These are phyloP conservation scores for Didymella glomerata DNA, from an alignment of 2,329 filamentous ascomycete genomes.

Conservation along the genomic window DNA sequence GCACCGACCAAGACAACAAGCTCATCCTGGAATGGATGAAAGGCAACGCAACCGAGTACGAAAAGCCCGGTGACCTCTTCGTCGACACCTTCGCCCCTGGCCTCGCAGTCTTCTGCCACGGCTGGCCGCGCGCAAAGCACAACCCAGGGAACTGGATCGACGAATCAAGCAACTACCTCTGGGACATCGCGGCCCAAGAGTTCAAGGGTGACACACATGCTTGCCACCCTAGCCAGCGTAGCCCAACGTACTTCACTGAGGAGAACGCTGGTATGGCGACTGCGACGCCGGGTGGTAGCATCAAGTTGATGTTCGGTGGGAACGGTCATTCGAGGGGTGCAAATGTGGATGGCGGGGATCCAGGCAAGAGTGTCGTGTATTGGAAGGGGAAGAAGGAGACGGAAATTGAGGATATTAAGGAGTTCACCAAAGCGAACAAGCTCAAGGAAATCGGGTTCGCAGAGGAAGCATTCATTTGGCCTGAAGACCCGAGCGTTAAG, in stretches of 20 bases:
- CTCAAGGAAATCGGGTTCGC: slow-evolving; percentile 34
- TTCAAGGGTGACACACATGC: slow-evolving; percentile 23
- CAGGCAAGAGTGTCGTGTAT: slow-evolving; percentile 24
- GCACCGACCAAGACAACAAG: slow-evolving; percentile 37
- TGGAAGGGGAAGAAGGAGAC: slow-evolving; percentile 31
- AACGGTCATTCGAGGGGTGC: slow-evolving; percentile 39
- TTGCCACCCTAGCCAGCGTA: slow-evolving; percentile 31
- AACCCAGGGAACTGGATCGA: slow-evolving; percentile 38
- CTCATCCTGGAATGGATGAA: slow-evolving; percentile 34
- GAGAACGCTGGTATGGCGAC: slow-evolving; percentile 33
- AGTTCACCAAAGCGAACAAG: slow-evolving; percentile 30
- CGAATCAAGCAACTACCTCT: slow-evolving; percentile 32
- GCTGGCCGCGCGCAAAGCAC: slow-evolving; percentile 34
- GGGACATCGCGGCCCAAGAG: slow-evolving; percentile 16
- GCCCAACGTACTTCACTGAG: slow-evolving; percentile 20
- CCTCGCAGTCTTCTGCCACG: slow-evolving; percentile 32
- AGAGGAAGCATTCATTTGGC: slow-evolving; percentile 34
- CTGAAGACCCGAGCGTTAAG: slow-evolving; percentile 27
- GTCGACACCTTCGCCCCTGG: slow-evolving; percentile 29
- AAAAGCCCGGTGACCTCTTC: slow-evolving; percentile 15
- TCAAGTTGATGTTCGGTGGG: slow-evolving; percentile 40
- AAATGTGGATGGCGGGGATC: slow-evolving; percentile 30
- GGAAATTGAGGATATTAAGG: slow-evolving; percentile 33
- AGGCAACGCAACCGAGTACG: slow-evolving; percentile 25
- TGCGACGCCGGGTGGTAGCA: slow-evolving; percentile 22